Evolutionary conservation across 1,284 basidiomycete genomes (phyloP).

Genomic region (Rhodotorula sp.): DNA sequence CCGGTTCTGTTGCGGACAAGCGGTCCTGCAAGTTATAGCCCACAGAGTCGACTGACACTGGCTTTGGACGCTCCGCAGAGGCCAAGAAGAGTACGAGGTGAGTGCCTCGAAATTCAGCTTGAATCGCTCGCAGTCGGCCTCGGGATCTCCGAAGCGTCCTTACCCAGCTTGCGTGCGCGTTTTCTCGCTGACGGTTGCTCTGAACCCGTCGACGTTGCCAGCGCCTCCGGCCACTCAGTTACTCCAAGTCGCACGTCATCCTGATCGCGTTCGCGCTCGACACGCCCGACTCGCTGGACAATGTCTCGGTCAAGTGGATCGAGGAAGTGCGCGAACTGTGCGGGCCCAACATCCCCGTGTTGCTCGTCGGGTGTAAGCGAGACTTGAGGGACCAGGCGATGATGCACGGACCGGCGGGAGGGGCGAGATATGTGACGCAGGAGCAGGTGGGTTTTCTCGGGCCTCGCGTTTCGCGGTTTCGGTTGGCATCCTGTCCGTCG

Average conservation of each 20-base stretch:
- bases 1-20: no score
- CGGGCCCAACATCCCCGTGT: constrained; percentile 59
- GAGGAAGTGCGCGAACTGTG: constrained; percentile 92
- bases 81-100: constrained; percentile 91
- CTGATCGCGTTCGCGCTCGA: constrained; percentile 96
- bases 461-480: not conserved
- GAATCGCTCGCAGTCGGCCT: not conserved
- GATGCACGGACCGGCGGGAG: constrained; percentile 16
- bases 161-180: no score
- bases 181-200: not conserved
- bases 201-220: constrained; percentile 46
- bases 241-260: constrained; percentile 97
- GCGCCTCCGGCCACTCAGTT: constrained; percentile 90
- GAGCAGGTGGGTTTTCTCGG: constrained; percentile 31
- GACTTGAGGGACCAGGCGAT: constrained; percentile 44
- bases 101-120: not conserved
- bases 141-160: not conserved
- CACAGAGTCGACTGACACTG: not conserved
- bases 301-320: constrained; percentile 96
- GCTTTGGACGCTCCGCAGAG: constrained; percentile 56
- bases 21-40: not conserved
- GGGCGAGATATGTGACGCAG: constrained; percentile 37
- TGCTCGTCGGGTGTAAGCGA: constrained; percentile 52
- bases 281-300: constrained; percentile 93
- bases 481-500: not conserved